Base-by-base conservation (phyloP, 768 basidiomycete genomes). In the Astraeus odoratus region DNA sequence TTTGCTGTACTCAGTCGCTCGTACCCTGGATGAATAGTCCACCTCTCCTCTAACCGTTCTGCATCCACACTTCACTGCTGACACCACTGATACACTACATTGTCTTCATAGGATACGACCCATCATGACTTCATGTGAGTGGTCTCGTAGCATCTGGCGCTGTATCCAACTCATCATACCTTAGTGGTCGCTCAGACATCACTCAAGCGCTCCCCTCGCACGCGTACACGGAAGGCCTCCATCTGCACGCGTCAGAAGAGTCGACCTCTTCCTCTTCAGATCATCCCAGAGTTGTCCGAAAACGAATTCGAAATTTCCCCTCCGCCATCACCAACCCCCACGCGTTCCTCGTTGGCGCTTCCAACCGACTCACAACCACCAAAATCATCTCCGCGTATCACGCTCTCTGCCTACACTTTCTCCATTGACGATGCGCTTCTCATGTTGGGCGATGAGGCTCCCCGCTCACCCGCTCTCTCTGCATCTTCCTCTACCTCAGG, bases 401-500 rank as follows among this genome's bases (percentile, higher is more conserved):
- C 61, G 1, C 61, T 65, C 25, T 63, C 61, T 2, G 57, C 61
- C 1, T 63, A 55, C 30, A 40, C 57, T 0, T 63, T 63, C 41
- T 65, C 61, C 1, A 57, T 63, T 10, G 63, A 63, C 29, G 55
- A 65, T 34, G 55, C 53, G 0, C 22, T 65, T n/a, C 45, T 63
- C 41, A 48, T 65, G 51, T 43, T 58, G 19, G 44, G 50, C 10
- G 48, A 48, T 27, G 52, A 54, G 6, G 8, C 44, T 20, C 63
- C 62, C 15, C 42, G 52, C 12, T 65, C 62, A 3, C 62, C 64
- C 19, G 49, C 61, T 26, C 59, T 64, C 31, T 64, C 64, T 23
- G 49, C 51, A 24, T 65, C 63, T 2, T 62, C 60, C 4, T 68
- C 66, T 4, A 69, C 65, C n/a, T 57, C 73, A 4, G 69, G 67